These are phyloP conservation scores for Agroathelia rolfsii DNA, from an alignment of 1,284 basidiomycete species.

Conservation along the genomic window DNA sequence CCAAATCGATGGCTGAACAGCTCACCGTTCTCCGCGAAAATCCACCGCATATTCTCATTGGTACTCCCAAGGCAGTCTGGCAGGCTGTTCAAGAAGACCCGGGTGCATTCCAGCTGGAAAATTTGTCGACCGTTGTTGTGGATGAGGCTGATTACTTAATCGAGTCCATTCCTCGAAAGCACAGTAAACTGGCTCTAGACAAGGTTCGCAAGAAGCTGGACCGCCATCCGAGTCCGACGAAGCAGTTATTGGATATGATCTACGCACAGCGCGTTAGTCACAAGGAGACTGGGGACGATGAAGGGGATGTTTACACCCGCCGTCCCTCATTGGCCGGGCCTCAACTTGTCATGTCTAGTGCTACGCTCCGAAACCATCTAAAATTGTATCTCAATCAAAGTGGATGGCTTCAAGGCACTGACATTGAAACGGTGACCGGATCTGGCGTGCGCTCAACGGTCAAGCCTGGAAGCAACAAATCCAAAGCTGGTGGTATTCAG, in stretches of 20 bases:
- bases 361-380: conserved; percentile 51
- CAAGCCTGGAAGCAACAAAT: conserved; percentile 17
- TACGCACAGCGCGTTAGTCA: too few relatives aligned
- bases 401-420: conserved; percentile 42
- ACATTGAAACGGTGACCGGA: conserved; percentile 36
- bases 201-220: conserved; percentile 26
- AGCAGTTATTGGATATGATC: conserved; percentile 47
- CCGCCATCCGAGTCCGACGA: conserved; percentile 46
- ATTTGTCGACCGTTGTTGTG: conserved; percentile 49
- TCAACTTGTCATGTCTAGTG: conserved; percentile 60
- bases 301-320: background rate
- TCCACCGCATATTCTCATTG: conserved; percentile 59
- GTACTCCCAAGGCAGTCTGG: conserved; percentile 57
- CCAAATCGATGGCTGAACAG: too few relatives aligned
- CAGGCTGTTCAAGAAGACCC: conserved; percentile 41
- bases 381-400: conserved; percentile 37
- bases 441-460: too few relatives aligned
- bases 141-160: conserved; percentile 70
- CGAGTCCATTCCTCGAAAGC: conserved; percentile 33
- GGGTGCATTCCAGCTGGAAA: conserved; percentile 31
- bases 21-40: conserved; percentile 28
- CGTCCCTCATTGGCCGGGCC: conserved; percentile 11
- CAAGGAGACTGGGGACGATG: conserved; percentile 7
- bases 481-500: conserved; percentile 26
- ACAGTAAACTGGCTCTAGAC: conserved; percentile 26